These are phyloP conservation scores for Mycena floridula DNA, from an alignment of 768 basidiomycete species.

Conservation along the genomic window DNA sequence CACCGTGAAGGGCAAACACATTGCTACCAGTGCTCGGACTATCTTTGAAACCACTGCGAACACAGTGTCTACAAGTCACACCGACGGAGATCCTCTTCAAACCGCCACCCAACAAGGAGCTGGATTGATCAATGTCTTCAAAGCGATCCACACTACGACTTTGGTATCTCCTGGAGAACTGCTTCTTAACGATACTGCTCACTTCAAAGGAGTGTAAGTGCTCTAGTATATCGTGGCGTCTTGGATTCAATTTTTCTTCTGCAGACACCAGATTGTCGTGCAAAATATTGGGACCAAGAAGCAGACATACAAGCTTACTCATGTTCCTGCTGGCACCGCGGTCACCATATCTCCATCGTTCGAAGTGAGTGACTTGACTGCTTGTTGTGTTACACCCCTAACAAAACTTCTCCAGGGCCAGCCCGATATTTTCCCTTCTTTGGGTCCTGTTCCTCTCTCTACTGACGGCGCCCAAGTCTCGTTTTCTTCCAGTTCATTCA, in stretches of 20 bases:
- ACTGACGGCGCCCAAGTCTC: conserved; percentile 37
- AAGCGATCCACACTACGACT: conserved; percentile 47
- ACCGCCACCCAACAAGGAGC: conserved; percentile 50
- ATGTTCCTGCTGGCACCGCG: conserved; percentile 54
- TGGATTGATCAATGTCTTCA: conserved; percentile 51
- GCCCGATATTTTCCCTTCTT: conserved; percentile 35
- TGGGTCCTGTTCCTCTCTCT: conserved; percentile 47
- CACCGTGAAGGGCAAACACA: conserved; percentile 29
- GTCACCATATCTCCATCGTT: no score
- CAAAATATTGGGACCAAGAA: conserved; percentile 37
- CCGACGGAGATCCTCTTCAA: conserved; percentile 44
- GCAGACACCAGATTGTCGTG: conserved; percentile 44
- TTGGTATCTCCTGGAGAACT: conserved; percentile 51
- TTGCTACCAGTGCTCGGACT: conserved; percentile 26
- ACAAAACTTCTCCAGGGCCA: conserved; percentile 12
- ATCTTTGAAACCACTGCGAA: conserved; percentile 46
- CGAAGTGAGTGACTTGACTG: neutral
- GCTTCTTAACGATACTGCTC: conserved; percentile 58
- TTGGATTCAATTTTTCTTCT: neutral
- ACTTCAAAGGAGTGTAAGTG: conserved; percentile 39
- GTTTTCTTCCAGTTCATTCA: conserved; percentile 38
- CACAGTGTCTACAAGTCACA: conserved; percentile 34
- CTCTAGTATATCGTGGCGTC: conserved; percentile 3
- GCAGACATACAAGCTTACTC: conserved; percentile 41
- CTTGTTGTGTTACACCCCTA: neutral